Base-by-base conservation (phyloP, 495 filamentous ascomycete species). In the Penicillium steckii region DNA sequence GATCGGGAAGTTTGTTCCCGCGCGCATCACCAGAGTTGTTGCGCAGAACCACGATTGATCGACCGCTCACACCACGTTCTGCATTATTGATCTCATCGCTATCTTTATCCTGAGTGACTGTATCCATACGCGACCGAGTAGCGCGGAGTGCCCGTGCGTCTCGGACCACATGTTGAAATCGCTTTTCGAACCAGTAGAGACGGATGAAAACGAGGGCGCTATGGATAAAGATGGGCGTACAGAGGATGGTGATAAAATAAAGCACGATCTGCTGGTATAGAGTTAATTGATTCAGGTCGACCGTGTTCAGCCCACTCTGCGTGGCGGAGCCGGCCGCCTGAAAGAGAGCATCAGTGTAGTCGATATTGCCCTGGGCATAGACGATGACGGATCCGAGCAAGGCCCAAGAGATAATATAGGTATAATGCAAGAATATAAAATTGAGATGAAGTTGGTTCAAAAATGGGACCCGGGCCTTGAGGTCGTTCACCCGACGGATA, bases 131-230 rank as follows among this genome's bases (percentile, higher is more conserved):
- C 4, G 82, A 78, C 42, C 80, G 79, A 8, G 82, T 75, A 4
- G 72, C 62, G 38, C 84, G 84, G 32, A 81, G 47, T 37, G 66
- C 71, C 9, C 78, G 72, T 4, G 79, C 78, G 53, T 85, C 80
- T 19, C 72, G 78, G 24, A 85, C 91, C 42, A 97, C 77, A 55
- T 87, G 73, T 66, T 91, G 84, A 59, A 98, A 96, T 3, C 91
- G 82, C 64, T 92, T 96, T 71, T 97, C 92, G 60, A 98, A 98
- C 93, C 92, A 97, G 70, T 96, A 96, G 4, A 97, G 73, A 2
- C 94, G 88, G 18, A 97, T 75, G 59, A 95, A 95, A 0, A 97
- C 93, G 24, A 97, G 87, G 25, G 82, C 85, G 6, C 86, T 79
- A 65, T 96, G 84, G 68, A 98, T 93, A 48, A 89, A 87, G 53